These are phyloP conservation scores for Paraphoma chrysanthemicola DNA, from an alignment of 2,329 filamentous ascomycete species.

Conservation along the genomic window DNA sequence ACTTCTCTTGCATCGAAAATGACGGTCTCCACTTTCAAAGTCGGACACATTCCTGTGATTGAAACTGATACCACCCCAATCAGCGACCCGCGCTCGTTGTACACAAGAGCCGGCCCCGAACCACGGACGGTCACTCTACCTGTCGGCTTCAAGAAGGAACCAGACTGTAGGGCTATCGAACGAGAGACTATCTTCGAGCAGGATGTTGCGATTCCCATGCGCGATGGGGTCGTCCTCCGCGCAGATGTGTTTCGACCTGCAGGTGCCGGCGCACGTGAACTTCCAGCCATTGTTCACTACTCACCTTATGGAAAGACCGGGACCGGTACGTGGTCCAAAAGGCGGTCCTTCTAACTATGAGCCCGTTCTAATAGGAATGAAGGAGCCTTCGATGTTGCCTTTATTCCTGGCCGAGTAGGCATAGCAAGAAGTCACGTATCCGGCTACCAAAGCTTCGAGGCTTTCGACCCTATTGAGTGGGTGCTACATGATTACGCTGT, in stretches of 20 bases:
- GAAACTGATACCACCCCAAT: background rate
- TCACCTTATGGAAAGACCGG: background rate
- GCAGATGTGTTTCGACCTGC: background rate
- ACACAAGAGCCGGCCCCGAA: background rate
- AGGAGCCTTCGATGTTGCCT: background rate
- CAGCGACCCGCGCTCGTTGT: background rate
- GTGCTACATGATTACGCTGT: constrained; percentile 39
- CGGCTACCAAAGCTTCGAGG: constrained; percentile 51
- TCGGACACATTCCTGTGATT: background rate
- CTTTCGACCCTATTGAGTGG: constrained; percentile 48
- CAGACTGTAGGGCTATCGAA: background rate
- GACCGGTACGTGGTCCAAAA: background rate
- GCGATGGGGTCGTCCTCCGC: background rate
- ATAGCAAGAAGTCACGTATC: background rate
- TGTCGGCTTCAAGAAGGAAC: background rate
- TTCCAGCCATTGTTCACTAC: background rate
- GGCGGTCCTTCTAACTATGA: background rate
- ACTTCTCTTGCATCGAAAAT: background rate
- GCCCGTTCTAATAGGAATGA: too few relatives aligned
- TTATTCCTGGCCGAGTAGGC: background rate
- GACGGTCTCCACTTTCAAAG: background rate
- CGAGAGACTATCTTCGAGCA: background rate
- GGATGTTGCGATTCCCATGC: background rate
- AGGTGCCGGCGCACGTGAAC: background rate
- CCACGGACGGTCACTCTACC: background rate